Percentiles rank a stretch among this genome's conserved stretches.
Evolutionary conservation across 2,329 filamentous ascomycete genomes (phyloP).

Genomic region (Paecilomyces variotii): DNA sequence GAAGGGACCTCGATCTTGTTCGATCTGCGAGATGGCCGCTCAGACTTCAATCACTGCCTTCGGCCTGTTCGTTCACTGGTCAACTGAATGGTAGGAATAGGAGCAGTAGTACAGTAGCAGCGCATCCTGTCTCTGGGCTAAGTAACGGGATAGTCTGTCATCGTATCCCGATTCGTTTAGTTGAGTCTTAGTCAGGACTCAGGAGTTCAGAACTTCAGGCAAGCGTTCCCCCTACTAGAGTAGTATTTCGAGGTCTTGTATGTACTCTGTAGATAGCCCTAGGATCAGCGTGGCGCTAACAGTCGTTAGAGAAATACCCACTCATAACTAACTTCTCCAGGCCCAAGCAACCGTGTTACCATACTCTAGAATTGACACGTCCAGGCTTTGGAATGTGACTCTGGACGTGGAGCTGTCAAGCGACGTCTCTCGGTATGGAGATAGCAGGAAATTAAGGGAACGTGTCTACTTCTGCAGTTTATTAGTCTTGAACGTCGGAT

Average conservation of each 20-base stretch:
- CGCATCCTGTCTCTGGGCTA: not conserved
- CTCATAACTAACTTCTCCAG: not conserved
- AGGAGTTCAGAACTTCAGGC: not conserved
- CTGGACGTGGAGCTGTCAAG: not conserved
- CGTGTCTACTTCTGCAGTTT: not conserved
- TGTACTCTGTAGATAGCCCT: not conserved
- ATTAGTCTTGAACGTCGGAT: not conserved
- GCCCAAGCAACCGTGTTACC: no score
- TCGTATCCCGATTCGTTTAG: not conserved
- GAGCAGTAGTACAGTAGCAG: not conserved
- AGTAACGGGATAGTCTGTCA: not conserved
- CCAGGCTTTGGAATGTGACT: not conserved
- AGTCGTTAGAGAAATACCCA: not conserved
- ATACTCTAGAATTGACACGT: no score
- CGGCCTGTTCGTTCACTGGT: not conserved
- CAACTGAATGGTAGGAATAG: not conserved
- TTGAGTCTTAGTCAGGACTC: not conserved
- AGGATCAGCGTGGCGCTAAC: not conserved
- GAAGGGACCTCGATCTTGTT: not conserved
- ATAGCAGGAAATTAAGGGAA: not conserved
- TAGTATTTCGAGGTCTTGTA: not conserved
- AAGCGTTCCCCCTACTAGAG: not conserved
- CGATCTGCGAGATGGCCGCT: not conserved
- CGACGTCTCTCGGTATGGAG: not conserved
- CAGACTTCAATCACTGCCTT: not conserved